These are phyloP conservation scores for Jamesozyma spencerorum DNA, from an alignment of 805 yeast genomes.

Conservation along the genomic window DNA sequence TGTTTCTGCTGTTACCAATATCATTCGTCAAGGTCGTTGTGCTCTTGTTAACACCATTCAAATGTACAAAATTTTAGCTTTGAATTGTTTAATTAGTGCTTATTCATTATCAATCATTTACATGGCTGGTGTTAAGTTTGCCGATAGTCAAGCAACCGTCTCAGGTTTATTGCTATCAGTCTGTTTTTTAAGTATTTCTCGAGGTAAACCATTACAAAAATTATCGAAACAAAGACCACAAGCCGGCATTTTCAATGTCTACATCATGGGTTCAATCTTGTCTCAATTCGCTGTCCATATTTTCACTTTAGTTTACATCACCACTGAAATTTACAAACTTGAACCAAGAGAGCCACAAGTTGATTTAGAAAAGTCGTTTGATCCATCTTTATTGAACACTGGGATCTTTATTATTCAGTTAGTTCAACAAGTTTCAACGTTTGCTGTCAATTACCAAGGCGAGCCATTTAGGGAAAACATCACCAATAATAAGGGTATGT, in stretches of 20 bases:
- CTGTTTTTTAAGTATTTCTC: conserved; percentile 90
- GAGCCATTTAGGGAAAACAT: conserved; percentile 91
- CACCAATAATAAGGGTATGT: conserved; percentile 90
- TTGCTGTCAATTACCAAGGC: conserved; percentile 96
- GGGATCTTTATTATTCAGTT: conserved; percentile 91
- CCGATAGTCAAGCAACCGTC: conserved; percentile 95
- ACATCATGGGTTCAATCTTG: conserved; percentile 94
- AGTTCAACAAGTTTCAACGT: conserved; percentile 94
- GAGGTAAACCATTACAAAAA: conserved; percentile 84
- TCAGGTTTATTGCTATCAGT: conserved; percentile 89
- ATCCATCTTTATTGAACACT: conserved; percentile 87
- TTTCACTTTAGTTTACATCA: conserved; percentile 69
- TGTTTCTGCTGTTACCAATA: conserved; percentile 86
- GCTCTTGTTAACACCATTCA: conserved; percentile 95
- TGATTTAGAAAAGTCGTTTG: conserved; percentile 80
- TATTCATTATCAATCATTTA: conserved; percentile 89
- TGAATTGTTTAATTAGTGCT: conserved; percentile 94
- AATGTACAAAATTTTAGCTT: conserved; percentile 95
- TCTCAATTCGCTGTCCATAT: conserved; percentile 96
- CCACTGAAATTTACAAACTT: conserved; percentile 68
- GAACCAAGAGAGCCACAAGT: conserved; percentile 91
- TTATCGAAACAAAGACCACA: conserved; percentile 92
- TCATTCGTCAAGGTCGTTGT: conserved; percentile 96
- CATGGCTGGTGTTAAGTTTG: conserved; percentile 94
- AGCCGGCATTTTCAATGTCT: conserved; percentile 88